phyloP scores from a whole-genome alignment of 2,329 filamentous ascomycete genomes.

The Fusarium zealandicum region DNA sequence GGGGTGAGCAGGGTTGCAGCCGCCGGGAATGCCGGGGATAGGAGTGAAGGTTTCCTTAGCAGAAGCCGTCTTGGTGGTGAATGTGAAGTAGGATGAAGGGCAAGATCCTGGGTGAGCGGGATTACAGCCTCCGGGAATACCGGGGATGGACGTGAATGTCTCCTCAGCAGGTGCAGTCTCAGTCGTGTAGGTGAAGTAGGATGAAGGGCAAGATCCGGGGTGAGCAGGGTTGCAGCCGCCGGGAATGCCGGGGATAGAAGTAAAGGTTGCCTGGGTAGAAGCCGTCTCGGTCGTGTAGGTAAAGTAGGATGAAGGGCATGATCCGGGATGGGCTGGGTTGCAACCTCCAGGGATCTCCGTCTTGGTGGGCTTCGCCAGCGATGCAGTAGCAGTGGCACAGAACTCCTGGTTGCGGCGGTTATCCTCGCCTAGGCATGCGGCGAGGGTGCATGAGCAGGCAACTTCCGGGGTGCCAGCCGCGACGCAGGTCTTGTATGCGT shows the following conservation, averaged over 20 bases:
- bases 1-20: conserved; percentile 24
- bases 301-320: conserved; percentile 18
- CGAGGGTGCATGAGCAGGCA: conserved; percentile 15
- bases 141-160: conserved; percentile 7
- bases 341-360: conserved; percentile 14
- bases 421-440: conserved; percentile 15
- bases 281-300: conserved; percentile 1
- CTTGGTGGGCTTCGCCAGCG: conserved; percentile 5
- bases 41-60: conserved; percentile 5
- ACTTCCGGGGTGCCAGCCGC: conserved; percentile 13
- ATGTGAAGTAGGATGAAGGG: conserved; percentile 8
- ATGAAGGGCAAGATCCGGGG: conserved; percentile 9
- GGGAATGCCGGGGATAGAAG: conserved; percentile 2
- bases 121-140: conserved; percentile 15
- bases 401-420: conserved; percentile 18
- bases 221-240: conserved; percentile 15
- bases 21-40: conserved; percentile 15
- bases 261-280: not conserved
- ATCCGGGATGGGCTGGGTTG: conserved; percentile 11
- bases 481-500: conserved; percentile 17
- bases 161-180: not conserved
- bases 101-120: conserved; percentile 17
- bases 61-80: not conserved
- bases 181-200: conserved; percentile 14
- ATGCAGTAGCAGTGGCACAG: conserved; percentile 15